Percentiles rank a stretch among this genome's conserved stretches.
These are phyloP conservation scores for Irpex sp. DNA, from an alignment of 1,284 basidiomycete genomes.

Conservation along the genomic window DNA sequence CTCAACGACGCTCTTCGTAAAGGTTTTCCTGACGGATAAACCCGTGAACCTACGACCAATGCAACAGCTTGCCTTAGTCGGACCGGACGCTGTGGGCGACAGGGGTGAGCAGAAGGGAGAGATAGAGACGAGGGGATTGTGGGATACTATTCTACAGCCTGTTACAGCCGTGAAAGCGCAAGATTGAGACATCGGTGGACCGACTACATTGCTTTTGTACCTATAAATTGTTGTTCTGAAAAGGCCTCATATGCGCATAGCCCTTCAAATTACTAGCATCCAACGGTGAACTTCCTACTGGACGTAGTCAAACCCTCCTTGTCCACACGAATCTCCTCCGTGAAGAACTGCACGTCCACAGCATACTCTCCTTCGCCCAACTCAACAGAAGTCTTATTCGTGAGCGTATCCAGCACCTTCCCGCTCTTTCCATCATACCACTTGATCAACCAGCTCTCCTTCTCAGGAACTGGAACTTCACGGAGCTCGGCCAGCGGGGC, in stretches of 20 bases:
- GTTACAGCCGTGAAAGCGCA: neutral
- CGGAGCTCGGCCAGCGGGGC: conserved; percentile 62
- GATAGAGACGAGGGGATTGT: neutral
- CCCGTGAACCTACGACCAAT: neutral
- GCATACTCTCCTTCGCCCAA: conserved; percentile 40
- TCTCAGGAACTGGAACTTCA: conserved; percentile 25
- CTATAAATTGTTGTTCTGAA: neutral
- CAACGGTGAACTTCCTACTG: conserved; percentile 13
- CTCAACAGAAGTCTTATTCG: conserved; percentile 45
- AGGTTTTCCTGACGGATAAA: neutral
- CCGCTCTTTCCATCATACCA: conserved; percentile 48
- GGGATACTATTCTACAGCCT: neutral
- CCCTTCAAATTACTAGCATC: no score
- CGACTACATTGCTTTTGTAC: neutral
- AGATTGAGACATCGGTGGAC: neutral
- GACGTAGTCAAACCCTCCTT: conserved; percentile 28
- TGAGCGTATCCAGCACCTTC: conserved; percentile 35
- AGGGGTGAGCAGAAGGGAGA: neutral
- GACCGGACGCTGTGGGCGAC: neutral
- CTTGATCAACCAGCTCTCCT: conserved; percentile 51
- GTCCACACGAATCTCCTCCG: conserved; percentile 54
- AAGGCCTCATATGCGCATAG: neutral
- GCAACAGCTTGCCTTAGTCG: neutral
- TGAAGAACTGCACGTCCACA: conserved; percentile 47
- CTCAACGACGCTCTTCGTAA: neutral